These are phyloP conservation scores for Blastocystis sp. DNA, from an alignment of 352 stramenopile species.

Conservation along the genomic window DNA sequence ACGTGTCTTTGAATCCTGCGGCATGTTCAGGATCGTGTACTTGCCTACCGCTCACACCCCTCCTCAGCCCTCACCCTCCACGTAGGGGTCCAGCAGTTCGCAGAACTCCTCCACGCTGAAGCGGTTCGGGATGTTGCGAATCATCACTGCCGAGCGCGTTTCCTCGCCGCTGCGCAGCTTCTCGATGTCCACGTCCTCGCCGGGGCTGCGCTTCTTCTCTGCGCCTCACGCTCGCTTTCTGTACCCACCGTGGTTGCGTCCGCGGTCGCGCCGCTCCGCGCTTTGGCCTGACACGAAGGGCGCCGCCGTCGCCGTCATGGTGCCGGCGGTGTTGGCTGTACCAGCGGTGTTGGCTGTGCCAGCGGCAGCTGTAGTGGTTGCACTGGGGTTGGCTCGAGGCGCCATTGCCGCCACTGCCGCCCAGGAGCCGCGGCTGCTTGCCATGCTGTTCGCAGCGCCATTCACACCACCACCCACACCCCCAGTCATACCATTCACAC, in stretches of 20 bases:
- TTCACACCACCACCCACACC: no score
- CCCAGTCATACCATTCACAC: no score
- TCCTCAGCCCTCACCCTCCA: neutral
- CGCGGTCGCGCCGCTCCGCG: no score
- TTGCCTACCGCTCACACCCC: constrained; percentile 22
- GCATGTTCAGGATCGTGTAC: constrained; percentile 67
- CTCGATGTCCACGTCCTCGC: constrained; percentile 61
- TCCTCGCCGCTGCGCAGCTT: constrained; percentile 62
- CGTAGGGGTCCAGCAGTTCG: constrained; percentile 37
- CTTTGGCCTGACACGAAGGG: neutral
- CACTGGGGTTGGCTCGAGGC: no score
- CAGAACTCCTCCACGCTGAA: constrained; percentile 45
- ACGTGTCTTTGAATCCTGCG: constrained; percentile 57
- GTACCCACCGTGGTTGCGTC: neutral
- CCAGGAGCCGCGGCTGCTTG: no score
- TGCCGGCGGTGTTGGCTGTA: no score
- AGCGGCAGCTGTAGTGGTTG: neutral
- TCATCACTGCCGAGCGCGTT: constrained; percentile 68
- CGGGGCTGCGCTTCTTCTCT: constrained; percentile 46
- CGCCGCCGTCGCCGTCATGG: neutral
- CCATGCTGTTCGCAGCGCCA: no score
- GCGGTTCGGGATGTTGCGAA: constrained; percentile 68
- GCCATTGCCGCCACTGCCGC: no score
- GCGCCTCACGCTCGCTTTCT: neutral
- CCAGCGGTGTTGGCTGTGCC: no score